Conservation (phyloP, 1,139 yeast genomes). For the Yamadazyma conglobata region DNA sequence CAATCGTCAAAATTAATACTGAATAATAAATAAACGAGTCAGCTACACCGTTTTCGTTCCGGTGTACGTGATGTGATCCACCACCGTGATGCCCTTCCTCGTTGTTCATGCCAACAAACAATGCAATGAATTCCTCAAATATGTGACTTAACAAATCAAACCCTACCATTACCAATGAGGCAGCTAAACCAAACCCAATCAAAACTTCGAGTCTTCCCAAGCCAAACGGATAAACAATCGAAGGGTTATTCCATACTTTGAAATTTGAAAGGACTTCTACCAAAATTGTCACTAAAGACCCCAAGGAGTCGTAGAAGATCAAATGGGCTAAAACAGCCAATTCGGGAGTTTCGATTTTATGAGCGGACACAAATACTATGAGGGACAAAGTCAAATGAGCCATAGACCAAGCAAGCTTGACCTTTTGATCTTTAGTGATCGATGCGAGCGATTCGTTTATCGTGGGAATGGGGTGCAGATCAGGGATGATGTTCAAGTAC, state of each 20-base stretch:
- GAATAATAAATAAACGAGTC: slow-evolving; percentile 24
- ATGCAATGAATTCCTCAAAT: slow-evolving; percentile 66
- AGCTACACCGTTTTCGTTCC: slow-evolving; percentile 23
- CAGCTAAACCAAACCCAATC: slow-evolving; percentile 82
- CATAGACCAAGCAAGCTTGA: slow-evolving; percentile 62
- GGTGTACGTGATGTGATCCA: slow-evolving; percentile 55
- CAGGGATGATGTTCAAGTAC: slow-evolving; percentile 67
- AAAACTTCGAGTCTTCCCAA: slow-evolving; percentile 83
- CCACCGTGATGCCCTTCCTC: slow-evolving; percentile 26
- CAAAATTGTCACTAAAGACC: slow-evolving; percentile 63
- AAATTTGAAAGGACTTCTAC: slow-evolving; percentile 85
- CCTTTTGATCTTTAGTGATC: slow-evolving; percentile 50
- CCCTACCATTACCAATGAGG: slow-evolving; percentile 86
- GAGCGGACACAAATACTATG: slow-evolving; percentile 59
- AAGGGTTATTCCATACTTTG: slow-evolving; percentile 86
- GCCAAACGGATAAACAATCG: slow-evolving; percentile 87
- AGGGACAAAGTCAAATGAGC: slow-evolving; percentile 57
- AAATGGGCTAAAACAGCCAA: slow-evolving; percentile 83
- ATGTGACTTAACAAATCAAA: slow-evolving; percentile 83
- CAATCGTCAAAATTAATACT: slow-evolving; percentile 25
- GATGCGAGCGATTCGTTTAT: slow-evolving; percentile 57
- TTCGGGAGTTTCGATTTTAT: slow-evolving; percentile 53
- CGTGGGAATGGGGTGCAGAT: slow-evolving; percentile 78
- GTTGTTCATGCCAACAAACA: slow-evolving; percentile 37
- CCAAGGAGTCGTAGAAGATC: slow-evolving; percentile 81